Percentiles rank a stretch among this genome's conserved stretches.
Evolutionary conservation across 1,284 basidiomycete species (phyloP).

Genomic region (Heterobasidion occidentale): DNA sequence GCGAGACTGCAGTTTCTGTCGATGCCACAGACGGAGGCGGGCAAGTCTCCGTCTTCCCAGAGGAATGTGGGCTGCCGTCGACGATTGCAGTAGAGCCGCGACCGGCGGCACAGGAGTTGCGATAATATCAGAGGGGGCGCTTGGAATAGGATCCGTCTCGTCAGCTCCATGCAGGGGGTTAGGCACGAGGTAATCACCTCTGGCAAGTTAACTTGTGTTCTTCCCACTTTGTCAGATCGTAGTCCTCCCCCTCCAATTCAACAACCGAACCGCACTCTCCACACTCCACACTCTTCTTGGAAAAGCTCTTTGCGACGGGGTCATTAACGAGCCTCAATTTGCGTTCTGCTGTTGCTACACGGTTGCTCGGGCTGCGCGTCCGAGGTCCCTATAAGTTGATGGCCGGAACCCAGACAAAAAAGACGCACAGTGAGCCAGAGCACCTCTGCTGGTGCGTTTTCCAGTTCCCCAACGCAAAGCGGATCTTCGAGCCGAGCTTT

Average conservation of each 20-base stretch:
- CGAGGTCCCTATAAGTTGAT: not conserved
- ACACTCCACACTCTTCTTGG: slow-evolving; percentile 38
- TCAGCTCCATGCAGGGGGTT: not conserved
- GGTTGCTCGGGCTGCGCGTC: slow-evolving; percentile 39
- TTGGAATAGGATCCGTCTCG: not conserved
- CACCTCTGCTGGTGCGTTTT: slow-evolving; percentile 39
- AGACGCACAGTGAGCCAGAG: slow-evolving; percentile 28
- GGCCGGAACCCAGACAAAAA: not conserved
- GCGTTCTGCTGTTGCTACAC: slow-evolving; percentile 50
- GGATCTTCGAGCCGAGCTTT: slow-evolving; percentile 29
- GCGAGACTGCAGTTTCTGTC: slow-evolving; percentile 33
- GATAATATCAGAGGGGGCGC: not conserved
- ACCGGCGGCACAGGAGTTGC: not conserved
- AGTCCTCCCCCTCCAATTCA: slow-evolving; percentile 40
- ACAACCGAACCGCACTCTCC: slow-evolving; percentile 37
- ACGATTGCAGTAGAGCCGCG: not conserved
- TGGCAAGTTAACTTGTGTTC: slow-evolving; percentile 47
- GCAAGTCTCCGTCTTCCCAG: slow-evolving; percentile 15
- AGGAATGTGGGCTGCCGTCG: slow-evolving; percentile 5
- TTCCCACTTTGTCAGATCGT: slow-evolving; percentile 50
- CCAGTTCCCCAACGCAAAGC: slow-evolving; percentile 47
- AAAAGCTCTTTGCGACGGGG: slow-evolving; percentile 40
- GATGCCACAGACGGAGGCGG: slow-evolving; percentile 29
- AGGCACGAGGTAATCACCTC: slow-evolving; percentile 25
- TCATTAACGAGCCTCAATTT: slow-evolving; percentile 56